These are phyloP conservation scores for Cladosporium sp. DNA, from an alignment of 2,329 filamentous ascomycete species.

Conservation along the genomic window DNA sequence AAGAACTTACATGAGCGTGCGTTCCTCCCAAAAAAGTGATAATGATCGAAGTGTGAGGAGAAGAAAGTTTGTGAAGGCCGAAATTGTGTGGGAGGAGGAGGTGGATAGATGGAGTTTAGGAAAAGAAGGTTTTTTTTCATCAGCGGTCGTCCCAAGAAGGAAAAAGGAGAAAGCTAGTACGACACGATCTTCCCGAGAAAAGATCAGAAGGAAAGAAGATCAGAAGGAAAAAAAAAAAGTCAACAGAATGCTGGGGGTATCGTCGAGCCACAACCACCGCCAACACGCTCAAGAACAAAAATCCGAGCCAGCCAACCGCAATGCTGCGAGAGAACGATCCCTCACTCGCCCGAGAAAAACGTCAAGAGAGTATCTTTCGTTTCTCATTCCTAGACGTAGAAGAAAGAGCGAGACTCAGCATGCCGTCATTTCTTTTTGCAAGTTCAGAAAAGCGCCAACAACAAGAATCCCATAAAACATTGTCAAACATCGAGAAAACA, in stretches of 20 bases:
- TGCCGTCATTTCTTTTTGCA: conserved; percentile 28
- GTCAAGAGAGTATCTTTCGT: conserved; percentile 11
- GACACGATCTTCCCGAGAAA: background rate
- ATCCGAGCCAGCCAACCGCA: background rate
- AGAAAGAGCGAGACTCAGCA: conserved; percentile 23
- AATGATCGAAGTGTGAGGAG: background rate
- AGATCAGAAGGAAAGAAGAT: conserved; percentile 20
- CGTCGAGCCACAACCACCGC: conserved; percentile 14
- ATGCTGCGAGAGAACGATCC: background rate
- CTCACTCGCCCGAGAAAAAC: conserved; percentile 5
- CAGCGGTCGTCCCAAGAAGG: conserved; percentile 18
- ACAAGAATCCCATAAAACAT: background rate
- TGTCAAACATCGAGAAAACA: background rate
- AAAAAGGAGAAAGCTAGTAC: conserved; percentile 20
- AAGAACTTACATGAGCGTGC: conserved; percentile 35
- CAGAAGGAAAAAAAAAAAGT: background rate
- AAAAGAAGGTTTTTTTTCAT: conserved; percentile 13
- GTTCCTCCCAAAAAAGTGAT: conserved; percentile 20
- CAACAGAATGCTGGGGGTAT: conserved; percentile 17
- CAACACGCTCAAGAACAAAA: conserved; percentile 13
- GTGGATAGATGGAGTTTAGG: conserved; percentile 12
- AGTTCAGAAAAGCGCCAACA: background rate
- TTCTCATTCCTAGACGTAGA: conserved; percentile 24
- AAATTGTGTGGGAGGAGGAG: conserved; percentile 6
- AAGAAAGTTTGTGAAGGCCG: background rate